Conservation (phyloP, 352 stramenopile species). For the Hyaloperonospora brassicae region DNA sequence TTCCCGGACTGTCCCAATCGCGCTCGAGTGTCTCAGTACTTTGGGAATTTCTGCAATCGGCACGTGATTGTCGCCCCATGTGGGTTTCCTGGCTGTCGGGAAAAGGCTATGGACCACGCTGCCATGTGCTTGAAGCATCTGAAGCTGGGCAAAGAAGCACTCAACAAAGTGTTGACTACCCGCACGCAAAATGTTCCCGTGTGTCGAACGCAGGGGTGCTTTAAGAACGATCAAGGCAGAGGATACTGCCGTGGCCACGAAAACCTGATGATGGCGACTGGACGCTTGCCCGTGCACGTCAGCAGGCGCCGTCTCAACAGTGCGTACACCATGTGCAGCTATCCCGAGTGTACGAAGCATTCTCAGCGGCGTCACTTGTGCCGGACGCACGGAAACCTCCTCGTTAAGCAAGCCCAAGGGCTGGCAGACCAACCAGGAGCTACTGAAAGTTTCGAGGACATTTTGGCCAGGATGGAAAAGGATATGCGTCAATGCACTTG, state of each 20-base stretch:
- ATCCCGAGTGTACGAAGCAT: constrained; percentile 74
- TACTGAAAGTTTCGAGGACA: constrained; percentile 59
- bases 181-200: constrained; percentile 71
- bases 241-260: constrained; percentile 80
- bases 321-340: constrained; percentile 86
- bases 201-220: constrained; percentile 67
- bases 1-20: constrained; percentile 73
- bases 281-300: constrained; percentile 57
- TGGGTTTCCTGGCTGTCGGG: constrained; percentile 77
- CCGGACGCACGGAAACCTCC: constrained; percentile 75
- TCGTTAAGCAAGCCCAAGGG: constrained; percentile 70
- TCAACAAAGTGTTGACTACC: constrained; percentile 53
- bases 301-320: constrained; percentile 84
- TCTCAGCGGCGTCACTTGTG: constrained; percentile 80
- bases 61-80: constrained; percentile 81
- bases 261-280: constrained; percentile 81
- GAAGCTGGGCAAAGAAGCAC: constrained; percentile 55
- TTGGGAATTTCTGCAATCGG: constrained; percentile 81
- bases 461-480: constrained; percentile 60
- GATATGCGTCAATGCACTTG: constrained; percentile 73
- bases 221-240: constrained; percentile 85
- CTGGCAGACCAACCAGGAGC: constrained; percentile 35
- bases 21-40: constrained; percentile 62
- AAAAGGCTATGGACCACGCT: constrained; percentile 51
- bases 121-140: constrained; percentile 73